These are phyloP conservation scores for Phaeoacremonium minimum DNA, from an alignment of 2,329 filamentous ascomycete genomes.

Conservation along the genomic window DNA sequence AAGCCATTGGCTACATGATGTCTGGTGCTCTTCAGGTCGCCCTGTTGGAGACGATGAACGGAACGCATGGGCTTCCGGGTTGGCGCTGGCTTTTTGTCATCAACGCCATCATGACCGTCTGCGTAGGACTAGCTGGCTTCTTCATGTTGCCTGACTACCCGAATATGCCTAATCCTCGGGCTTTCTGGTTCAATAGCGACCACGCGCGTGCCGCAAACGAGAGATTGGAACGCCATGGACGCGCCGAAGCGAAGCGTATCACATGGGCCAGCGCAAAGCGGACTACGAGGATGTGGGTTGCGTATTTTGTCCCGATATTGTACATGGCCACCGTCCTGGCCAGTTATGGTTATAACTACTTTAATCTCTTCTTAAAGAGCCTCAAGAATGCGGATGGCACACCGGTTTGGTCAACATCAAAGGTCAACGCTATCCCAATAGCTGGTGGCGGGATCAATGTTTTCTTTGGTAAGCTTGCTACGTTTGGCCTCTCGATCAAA, in stretches of 20 bases:
- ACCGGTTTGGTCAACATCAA: conserved; percentile 32
- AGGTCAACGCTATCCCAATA: conserved; percentile 45
- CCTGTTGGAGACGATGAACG: conserved; percentile 46
- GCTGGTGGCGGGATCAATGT: conserved; percentile 43
- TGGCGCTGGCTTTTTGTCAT: conserved; percentile 54
- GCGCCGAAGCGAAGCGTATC: conserved; percentile 39
- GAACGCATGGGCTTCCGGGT: conserved; percentile 38
- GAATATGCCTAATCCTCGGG: conserved; percentile 30
- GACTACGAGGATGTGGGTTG: conserved; percentile 36
- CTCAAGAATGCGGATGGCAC: conserved; percentile 33
- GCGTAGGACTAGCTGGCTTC: conserved; percentile 45
- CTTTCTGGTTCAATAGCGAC: conserved; percentile 38
- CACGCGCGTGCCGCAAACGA: conserved; percentile 36
- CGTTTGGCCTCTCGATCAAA: background rate
- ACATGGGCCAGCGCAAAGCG: conserved; percentile 36
- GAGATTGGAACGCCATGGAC: conserved; percentile 34
- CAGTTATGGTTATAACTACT: conserved; percentile 41
- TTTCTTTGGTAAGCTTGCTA: conserved; percentile 30
- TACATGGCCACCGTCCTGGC: conserved; percentile 41
- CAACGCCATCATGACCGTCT: conserved; percentile 49
- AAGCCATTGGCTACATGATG: conserved; percentile 47
- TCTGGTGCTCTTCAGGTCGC: conserved; percentile 50
- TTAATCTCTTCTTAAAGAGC: conserved; percentile 35
- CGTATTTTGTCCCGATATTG: conserved; percentile 38
- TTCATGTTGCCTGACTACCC: conserved; percentile 40